Evolutionary conservation across 139 green algal genomes (phyloP).

Genomic region (Trebouxia sp.): DNA sequence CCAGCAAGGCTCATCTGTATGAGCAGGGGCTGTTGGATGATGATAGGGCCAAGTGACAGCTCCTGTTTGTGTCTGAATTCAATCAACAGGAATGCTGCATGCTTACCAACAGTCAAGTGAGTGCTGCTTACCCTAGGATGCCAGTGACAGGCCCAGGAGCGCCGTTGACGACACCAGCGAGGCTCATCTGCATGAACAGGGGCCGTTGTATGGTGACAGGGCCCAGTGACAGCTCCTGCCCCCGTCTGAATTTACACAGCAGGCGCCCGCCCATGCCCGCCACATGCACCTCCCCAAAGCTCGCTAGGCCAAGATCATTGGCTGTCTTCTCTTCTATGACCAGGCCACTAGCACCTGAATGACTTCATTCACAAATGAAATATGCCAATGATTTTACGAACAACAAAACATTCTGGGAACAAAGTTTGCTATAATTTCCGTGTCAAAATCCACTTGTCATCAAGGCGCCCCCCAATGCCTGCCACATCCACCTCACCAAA

Average conservation of each 20-base stretch:
- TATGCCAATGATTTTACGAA: no score
- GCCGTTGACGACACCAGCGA: slow-evolving; percentile 1
- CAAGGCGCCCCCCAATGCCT: slow-evolving; percentile 15
- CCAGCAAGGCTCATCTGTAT: no score
- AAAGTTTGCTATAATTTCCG: no score
- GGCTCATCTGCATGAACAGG: slow-evolving; percentile 28
- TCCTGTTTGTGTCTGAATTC: no score
- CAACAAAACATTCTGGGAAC: no score
- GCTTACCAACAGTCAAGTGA: no score
- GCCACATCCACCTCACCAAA: slow-evolving; percentile 30
- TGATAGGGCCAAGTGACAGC: no score
- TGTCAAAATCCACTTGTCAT: no score
- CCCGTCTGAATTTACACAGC: slow-evolving; percentile 19
- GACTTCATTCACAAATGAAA: no score
- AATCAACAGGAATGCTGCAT: no score
- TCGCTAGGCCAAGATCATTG: not conserved
- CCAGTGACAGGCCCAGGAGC: slow-evolving; percentile 17
- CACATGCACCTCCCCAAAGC: slow-evolving; percentile 18
- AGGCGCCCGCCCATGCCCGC: not conserved
- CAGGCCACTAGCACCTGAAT: not conserved
- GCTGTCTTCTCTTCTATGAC: not conserved
- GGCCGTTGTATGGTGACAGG: slow-evolving; percentile 10
- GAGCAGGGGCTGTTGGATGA: no score
- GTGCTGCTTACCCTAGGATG: slow-evolving; percentile 9
- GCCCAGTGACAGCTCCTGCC: not conserved